Evolutionary conservation across 2,329 filamentous ascomycete species (phyloP).

Genomic region (Venturia oleaginea): DNA sequence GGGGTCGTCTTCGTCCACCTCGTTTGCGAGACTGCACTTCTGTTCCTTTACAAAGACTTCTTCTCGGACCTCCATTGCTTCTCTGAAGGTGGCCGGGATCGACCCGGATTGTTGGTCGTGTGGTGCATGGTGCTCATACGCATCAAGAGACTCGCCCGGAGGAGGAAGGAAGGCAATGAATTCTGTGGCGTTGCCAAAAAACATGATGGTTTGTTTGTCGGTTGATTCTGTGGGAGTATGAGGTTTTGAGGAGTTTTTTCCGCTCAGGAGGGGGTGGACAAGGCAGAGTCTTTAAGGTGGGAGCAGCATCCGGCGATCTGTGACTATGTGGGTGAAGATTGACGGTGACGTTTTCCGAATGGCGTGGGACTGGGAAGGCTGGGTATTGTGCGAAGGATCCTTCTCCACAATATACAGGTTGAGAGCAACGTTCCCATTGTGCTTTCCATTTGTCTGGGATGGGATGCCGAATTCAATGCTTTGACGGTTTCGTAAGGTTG

Average conservation of each 20-base stretch:
- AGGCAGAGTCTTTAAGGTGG: not conserved
- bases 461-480: not conserved
- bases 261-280: not conserved
- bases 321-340: not conserved
- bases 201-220: not conserved
- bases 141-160: slow-evolving; percentile 25
- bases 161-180: slow-evolving; percentile 31
- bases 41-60: slow-evolving; percentile 52
- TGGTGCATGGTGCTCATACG: slow-evolving; percentile 28
- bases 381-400: not conserved
- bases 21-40: slow-evolving; percentile 50
- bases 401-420: not conserved
- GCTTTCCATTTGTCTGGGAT: not conserved
- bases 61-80: slow-evolving; percentile 49
- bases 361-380: not conserved
- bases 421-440: not conserved
- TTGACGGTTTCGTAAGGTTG: too few relatives aligned
- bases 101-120: slow-evolving; percentile 25
- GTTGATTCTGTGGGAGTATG: not conserved
- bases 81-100: slow-evolving; percentile 38
- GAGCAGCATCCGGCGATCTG: not conserved
- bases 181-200: slow-evolving; percentile 23
- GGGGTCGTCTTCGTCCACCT: slow-evolving; percentile 72
- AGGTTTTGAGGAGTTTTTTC: not conserved
- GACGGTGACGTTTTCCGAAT: not conserved